phyloP scores from a whole-genome alignment of 2,329 filamentous ascomycete species.

The Ceratocystis lukuohia region DNA sequence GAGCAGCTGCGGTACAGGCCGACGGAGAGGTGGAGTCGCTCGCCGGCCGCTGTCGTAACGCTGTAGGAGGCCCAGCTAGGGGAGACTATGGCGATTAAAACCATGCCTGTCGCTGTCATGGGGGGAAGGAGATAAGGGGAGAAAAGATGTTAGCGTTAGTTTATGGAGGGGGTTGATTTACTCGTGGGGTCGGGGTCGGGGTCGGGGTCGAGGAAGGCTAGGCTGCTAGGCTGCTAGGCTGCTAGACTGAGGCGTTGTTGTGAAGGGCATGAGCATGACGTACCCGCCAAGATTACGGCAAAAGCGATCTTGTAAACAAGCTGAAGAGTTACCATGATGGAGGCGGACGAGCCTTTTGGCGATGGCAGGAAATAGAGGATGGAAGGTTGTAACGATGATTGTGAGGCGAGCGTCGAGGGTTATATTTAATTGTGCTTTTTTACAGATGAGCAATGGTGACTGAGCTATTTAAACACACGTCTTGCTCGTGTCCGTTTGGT shows the following conservation, averaged over 20 bases:
- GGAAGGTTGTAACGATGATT: not conserved
- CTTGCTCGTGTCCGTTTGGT: too few relatives aligned
- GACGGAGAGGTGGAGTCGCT: constrained; percentile 44
- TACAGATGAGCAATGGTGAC: too few relatives aligned
- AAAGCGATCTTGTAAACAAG: constrained; percentile 11
- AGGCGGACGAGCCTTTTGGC: not conserved
- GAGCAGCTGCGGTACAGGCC: constrained; percentile 76
- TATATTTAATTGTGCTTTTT: too few relatives aligned
- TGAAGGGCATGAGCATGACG: not conserved
- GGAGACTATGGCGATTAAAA: constrained; percentile 52
- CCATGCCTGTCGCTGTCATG: constrained; percentile 52
- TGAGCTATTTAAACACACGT: too few relatives aligned
- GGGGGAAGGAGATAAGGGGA: not conserved
- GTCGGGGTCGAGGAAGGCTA: not conserved
- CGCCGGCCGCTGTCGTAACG: constrained; percentile 36
- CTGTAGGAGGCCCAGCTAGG: constrained; percentile 59
- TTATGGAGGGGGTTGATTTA: not conserved
- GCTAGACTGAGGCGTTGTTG: not conserved
- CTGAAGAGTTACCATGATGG: constrained; percentile 3
- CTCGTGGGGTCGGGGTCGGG: not conserved
- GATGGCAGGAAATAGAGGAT: not conserved
- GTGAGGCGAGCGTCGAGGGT: not conserved
- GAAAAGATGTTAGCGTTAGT: not conserved
- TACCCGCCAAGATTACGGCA: constrained; percentile 10
- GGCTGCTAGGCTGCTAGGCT: not conserved